Base-by-base conservation (phyloP, 352 stramenopile genomes). In the Globisporangium cederbergense region DNA sequence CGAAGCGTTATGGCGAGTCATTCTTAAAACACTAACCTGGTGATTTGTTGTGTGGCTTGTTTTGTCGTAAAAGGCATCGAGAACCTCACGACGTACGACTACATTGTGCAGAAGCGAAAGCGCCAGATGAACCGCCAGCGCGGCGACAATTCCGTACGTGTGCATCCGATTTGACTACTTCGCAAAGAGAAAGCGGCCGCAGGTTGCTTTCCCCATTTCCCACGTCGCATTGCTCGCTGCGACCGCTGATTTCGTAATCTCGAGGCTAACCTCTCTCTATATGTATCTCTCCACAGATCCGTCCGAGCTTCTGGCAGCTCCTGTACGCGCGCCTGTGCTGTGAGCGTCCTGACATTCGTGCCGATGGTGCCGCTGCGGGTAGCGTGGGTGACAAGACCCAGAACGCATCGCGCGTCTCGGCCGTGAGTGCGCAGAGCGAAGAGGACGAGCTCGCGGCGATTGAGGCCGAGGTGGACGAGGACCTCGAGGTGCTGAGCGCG, bases 41-140 rank as follows among this genome's bases (percentile, higher is more conserved):
- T 57, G 47, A 60, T 53, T 59, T 28, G 42, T 16, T 52, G 16
- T 60, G 18, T 45, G 2, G 22, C 20, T 8, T 56, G 18, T 43
- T 45, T 43, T 3, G 8, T n/a, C 13, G 1, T n/a, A 14, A 32
- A 54, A 95, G 86, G 80, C 43, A 79, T 88, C 59, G 83, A 95
- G 32, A 79, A 90, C 60, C 85, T 91, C 53, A 95, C 87, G 13
- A 95, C 87, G 0, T 95, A 95, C 63, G 87, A 95, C 67, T 95
- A 91, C 71, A 95, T 95, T 72, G 86, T 95, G 25, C 85, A 74
- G 25, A 81, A 93, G 58, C 83, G 85, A 59, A 93, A 91, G 71
- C 82, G 77, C 59, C 83, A 88, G 65, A 80, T 84, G 64, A 76
- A 78, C 18, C 83, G 77, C 55, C 69, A 89, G 32, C 77, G 80